A percentile compares a stretch with the other conserved stretches of the same genome.
These are phyloP conservation scores for Acanthamoeba triangularis DNA, from an alignment of 208 protist genomes.

Conservation along the genomic window DNA sequence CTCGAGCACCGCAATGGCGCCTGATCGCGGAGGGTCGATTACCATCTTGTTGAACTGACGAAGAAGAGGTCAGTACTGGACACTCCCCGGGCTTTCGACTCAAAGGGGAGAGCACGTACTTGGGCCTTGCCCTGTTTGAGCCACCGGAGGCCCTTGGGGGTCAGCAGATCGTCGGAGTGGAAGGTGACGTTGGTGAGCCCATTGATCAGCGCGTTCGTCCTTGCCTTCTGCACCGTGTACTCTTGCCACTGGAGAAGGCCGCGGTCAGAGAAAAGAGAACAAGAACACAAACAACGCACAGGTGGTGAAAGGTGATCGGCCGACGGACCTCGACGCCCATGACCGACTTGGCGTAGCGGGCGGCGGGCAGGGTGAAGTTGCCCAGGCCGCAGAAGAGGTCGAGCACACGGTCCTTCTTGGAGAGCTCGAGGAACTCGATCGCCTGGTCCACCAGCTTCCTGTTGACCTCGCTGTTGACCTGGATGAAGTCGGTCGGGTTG, in stretches of 20 bases:
- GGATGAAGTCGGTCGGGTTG: conserved; percentile 50
- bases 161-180: not conserved
- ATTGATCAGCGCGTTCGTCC: conserved; percentile 10
- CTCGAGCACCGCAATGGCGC: conserved; percentile 4
- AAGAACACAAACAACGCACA: not conserved
- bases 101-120: not conserved
- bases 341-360: conserved; percentile 22
- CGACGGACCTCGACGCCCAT: conserved; percentile 22
- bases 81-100: too few species aligned
- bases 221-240: conserved; percentile 17
- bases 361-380: conserved; percentile 47
- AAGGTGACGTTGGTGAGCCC: conserved; percentile 37
- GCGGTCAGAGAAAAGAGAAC: not conserved
- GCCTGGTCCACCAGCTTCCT: conserved; percentile 41
- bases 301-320: not conserved
- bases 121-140: not conserved
- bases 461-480: conserved; percentile 53
- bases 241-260: not conserved
- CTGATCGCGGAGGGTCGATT: conserved; percentile 16
- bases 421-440: conserved; percentile 44
- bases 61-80: too few species aligned
- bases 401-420: conserved; percentile 49
- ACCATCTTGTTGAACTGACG: conserved; percentile 40
- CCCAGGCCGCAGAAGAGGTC: conserved; percentile 70
- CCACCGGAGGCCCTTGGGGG: not conserved